These are phyloP conservation scores for Venturia nashicola DNA, from an alignment of 2,329 filamentous ascomycete species.

Conservation along the genomic window DNA sequence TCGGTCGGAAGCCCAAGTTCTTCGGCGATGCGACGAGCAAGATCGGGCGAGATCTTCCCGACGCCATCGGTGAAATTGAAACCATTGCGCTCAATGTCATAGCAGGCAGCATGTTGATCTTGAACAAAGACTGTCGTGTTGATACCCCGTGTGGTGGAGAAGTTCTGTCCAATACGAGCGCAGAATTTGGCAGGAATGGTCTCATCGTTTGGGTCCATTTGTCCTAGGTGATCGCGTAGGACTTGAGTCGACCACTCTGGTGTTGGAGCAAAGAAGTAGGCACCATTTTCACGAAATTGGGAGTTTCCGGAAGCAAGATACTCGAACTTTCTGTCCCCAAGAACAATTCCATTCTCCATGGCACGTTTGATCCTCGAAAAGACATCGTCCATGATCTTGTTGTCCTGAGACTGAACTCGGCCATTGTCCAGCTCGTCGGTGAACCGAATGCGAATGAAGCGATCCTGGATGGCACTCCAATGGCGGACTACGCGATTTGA, in stretches of 20 bases:
- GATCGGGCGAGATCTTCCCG: conserved; percentile 72
- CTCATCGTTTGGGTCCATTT: conserved; percentile 60
- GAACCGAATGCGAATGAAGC: conserved; percentile 83
- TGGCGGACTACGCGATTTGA: conserved; percentile 78
- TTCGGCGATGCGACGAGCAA: conserved; percentile 60
- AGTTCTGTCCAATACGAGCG: conserved; percentile 83
- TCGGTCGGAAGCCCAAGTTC: conserved; percentile 52
- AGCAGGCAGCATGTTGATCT: not conserved
- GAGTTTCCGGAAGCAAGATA: conserved; percentile 95
- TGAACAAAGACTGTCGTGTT: conserved; percentile 1
- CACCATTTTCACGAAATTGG: conserved; percentile 81
- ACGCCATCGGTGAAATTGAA: conserved; percentile 84
- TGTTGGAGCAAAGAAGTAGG: conserved; percentile 79
- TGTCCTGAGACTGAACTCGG: conserved; percentile 19
- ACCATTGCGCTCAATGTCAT: conserved; percentile 56
- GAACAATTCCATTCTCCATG: conserved; percentile 63
- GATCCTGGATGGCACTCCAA: conserved; percentile 55
- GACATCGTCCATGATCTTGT: conserved; percentile 38
- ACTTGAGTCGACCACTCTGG: conserved; percentile 54
- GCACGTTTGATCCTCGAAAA: conserved; percentile 63
- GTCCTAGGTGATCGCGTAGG: conserved; percentile 78
- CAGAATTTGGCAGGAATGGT: conserved; percentile 78
- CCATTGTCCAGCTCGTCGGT: conserved; percentile 59
- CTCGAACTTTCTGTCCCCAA: conserved; percentile 72
- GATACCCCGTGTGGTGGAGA: conserved; percentile 79